Percentiles rank a stretch among this genome's conserved stretches.
These are phyloP conservation scores for Thymus quinquecostatus DNA, from an alignment of 257 asterid genomes.

Conservation along the genomic window DNA sequence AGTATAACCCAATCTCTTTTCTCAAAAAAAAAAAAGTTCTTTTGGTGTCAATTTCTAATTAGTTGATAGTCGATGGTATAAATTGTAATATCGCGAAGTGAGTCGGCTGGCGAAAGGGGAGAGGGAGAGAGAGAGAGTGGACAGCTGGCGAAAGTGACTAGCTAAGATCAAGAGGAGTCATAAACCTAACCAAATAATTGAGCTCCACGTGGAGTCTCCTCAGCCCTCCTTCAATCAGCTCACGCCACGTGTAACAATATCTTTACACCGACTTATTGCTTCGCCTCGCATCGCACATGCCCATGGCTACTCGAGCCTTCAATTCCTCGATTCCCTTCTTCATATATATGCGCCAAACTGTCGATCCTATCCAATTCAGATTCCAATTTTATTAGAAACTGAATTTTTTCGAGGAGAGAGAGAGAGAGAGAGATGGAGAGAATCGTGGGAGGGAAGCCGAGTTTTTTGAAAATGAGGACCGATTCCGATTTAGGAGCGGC, in stretches of 20 bases:
- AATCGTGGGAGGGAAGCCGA: neutral
- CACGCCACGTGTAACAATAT: neutral
- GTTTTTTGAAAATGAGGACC: slow-evolving; percentile 69
- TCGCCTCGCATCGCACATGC: neutral
- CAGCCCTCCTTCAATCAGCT: neutral
- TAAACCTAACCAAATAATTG: slow-evolving; percentile 16
- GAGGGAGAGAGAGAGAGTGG: neutral
- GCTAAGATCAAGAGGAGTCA: too few relatives aligned
- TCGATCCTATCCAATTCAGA: neutral
- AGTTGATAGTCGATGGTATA: neutral
- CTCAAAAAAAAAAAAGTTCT: neutral
- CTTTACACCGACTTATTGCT: neutral
- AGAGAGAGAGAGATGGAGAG: slow-evolving; percentile 27
- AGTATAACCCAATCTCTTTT: neutral
- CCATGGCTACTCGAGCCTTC: neutral
- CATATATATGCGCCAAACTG: neutral
- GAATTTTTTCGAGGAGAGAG: slow-evolving; percentile 21
- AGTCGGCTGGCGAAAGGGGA: neutral
- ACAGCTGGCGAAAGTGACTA: slow-evolving; percentile 35
- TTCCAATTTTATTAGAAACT: too few relatives aligned
- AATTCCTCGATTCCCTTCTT: neutral
- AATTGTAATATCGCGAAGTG: neutral
- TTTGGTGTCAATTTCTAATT: neutral
- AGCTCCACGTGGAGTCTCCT: slow-evolving; percentile 38
- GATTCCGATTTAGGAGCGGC: slow-evolving; percentile 58